A percentile compares a stretch with the other conserved stretches of the same genome.
Conservation (phyloP, 202 grass and related monocot species). For the Carex arenaria region DNA sequence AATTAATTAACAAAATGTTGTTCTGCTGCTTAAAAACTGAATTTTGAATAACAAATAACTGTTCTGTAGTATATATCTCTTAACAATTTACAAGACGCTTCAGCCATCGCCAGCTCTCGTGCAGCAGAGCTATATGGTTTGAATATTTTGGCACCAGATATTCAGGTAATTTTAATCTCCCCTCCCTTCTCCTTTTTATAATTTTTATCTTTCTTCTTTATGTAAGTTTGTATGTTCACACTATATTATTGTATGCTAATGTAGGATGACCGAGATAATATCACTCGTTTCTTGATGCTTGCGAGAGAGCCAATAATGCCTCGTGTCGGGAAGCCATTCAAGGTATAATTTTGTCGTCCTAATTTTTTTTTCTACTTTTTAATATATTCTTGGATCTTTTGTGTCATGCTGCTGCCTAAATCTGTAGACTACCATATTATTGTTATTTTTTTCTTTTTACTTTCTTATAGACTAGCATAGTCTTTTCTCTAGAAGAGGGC, state of each 20-base stretch:
- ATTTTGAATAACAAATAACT: constrained; percentile 1
- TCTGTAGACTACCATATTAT: background rate
- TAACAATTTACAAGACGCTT: constrained; percentile 62
- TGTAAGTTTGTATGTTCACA: background rate
- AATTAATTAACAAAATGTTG: background rate
- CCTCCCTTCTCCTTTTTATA: background rate
- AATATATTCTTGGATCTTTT: background rate
- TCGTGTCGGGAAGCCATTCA: constrained; percentile 68
- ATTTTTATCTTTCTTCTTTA: constrained; percentile 24
- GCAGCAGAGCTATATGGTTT: constrained; percentile 89
- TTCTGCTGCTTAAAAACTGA: background rate
- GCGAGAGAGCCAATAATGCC: constrained; percentile 85
- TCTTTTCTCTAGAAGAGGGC: constrained; percentile 96
- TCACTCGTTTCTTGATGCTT: constrained; percentile 90
- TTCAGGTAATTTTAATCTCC: constrained; percentile 57
- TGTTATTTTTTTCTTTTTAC: background rate
- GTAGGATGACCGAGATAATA: constrained; percentile 89
- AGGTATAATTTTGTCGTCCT: constrained; percentile 33
- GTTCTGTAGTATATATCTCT: constrained; percentile 61
- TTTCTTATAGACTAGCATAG: constrained; percentile 78
- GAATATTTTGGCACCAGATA: constrained; percentile 83
- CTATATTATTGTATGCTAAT: background rate
- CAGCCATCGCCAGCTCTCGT: constrained; percentile 76
- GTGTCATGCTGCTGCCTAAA: background rate
- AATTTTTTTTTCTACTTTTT: background rate